Base-by-base conservation (phyloP, 208 protist species). In the Crithidia expoeki region DNA sequence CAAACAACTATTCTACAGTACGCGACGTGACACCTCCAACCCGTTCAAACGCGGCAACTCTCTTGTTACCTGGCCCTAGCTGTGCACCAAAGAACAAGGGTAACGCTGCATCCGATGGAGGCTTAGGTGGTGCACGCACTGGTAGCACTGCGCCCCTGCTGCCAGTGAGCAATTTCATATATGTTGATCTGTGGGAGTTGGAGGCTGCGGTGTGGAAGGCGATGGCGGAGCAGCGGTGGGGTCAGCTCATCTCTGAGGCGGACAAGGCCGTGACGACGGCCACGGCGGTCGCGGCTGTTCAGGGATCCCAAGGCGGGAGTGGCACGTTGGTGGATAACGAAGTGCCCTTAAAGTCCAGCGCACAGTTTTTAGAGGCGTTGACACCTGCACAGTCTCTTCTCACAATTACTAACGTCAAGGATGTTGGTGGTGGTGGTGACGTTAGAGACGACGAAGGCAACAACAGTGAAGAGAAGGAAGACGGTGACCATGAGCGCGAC, bases 1-100 rank as follows among this genome's bases (percentile, higher is more conserved):
- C 69, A 40, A 86, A 86, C 55, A 72, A 72, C 58, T 86, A 75
- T 55, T 75, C 76, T 9, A 80, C 68, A 16, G 57, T 70, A 16
- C 51, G 65, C 6, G 65, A 70, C 23, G 55, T 49, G 5, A 70
- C 65, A n/a, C 65, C 65, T 23, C 62, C 60, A 33, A n/a, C n/a
- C n/a, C n/a, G n/a, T n/a, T n/a, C n/a, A n/a, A n/a, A n/a, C n/a
- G n/a, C n/a, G n/a, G n/a, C n/a, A n/a, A n/a, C n/a, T n/a, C n/a
- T n/a, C n/a, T n/a, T n/a, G n/a, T n/a, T n/a, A n/a, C n/a, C n/a
- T n/a, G n/a, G n/a, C n/a, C n/a, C n/a, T n/a, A n/a, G n/a, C n/a
- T n/a, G n/a, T n/a, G n/a, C n/a, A n/a, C n/a, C n/a, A n/a, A n/a
- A n/a, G n/a, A n/a, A n/a, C 55, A 25, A 23, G 23, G 50, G 12